Evolutionary conservation across 2,329 filamentous ascomycete species (phyloP).

Genomic region (Apiospora phragmitis): DNA sequence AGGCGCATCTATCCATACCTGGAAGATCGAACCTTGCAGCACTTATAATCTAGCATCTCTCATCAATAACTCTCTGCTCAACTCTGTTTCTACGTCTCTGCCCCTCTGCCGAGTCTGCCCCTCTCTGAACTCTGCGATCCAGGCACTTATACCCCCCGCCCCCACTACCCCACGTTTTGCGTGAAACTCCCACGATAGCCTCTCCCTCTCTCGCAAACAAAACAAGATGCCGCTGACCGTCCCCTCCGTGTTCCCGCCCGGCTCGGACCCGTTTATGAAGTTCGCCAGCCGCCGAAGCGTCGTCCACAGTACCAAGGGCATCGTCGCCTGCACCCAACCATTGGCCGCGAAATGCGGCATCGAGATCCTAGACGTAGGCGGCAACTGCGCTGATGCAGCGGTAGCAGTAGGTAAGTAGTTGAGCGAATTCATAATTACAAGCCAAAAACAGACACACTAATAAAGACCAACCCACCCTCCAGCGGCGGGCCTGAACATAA

Average conservation of each 20-base stretch:
- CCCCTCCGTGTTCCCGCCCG: slow-evolving; percentile 46
- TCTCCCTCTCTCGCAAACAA: background rate
- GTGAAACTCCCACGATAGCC: background rate
- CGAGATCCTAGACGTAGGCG: slow-evolving; percentile 79
- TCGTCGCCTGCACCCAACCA: slow-evolving; percentile 87
- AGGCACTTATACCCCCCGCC: background rate
- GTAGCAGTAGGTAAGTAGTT: slow-evolving; percentile 74
- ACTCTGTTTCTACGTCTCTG: background rate
- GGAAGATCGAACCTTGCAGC: no score
- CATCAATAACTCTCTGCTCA: no score
- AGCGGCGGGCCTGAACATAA: slow-evolving; percentile 91
- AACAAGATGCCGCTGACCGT: slow-evolving; percentile 53
- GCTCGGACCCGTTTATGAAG: slow-evolving; percentile 54
- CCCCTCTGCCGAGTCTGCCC: no score
- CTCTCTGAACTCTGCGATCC: background rate
- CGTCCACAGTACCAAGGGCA: slow-evolving; percentile 89
- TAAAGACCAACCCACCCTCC: background rate
- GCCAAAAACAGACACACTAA: background rate
- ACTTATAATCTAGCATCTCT: no score
- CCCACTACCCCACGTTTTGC: background rate
- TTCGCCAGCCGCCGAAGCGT: slow-evolving; percentile 85
- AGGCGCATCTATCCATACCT: background rate
- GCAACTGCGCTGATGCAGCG: slow-evolving; percentile 95
- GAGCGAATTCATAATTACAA: no score
- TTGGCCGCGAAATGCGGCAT: slow-evolving; percentile 87